Percentiles rank a stretch among this genome's conserved stretches.
Conservation (phyloP, 106 monocot species). For the Acorus calamus region DNA sequence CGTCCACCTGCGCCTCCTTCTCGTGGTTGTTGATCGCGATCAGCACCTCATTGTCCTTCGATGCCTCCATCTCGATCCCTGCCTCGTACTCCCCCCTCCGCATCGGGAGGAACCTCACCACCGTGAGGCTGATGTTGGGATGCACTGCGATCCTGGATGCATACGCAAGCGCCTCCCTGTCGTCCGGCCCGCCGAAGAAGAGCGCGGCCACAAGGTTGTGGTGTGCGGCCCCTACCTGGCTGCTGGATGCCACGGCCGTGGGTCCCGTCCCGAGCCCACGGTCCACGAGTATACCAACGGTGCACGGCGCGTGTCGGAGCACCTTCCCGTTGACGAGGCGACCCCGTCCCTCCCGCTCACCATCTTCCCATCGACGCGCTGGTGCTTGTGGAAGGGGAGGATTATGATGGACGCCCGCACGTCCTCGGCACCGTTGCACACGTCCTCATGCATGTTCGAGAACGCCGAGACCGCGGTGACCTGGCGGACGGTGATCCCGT, state of each 20-base stretch:
- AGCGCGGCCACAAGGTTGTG: conserved; percentile 13
- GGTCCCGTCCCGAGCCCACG: conserved; percentile 9
- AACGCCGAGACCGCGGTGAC: conserved; percentile 12
- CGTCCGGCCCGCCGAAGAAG: conserved; percentile 53
- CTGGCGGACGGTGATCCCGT: conserved; percentile 21
- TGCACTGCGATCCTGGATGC: conserved; percentile 19
- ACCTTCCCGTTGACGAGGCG: conserved; percentile 25
- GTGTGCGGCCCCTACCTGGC: neutral
- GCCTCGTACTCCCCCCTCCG: conserved; percentile 3
- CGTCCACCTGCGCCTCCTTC: conserved; percentile 9
- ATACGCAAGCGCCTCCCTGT: conserved; percentile 36
- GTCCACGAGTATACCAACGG: conserved; percentile 46
- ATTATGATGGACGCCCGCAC: conserved; percentile 36
- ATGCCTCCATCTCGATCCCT: conserved; percentile 9
- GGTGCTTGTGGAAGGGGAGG: conserved; percentile 56
- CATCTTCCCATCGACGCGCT: conserved; percentile 35
- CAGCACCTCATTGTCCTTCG: conserved; percentile 13
- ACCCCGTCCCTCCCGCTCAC: conserved; percentile 19
- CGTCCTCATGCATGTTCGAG: conserved; percentile 6
- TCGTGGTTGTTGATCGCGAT: conserved; percentile 10
- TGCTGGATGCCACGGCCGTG: neutral
- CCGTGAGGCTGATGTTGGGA: conserved; percentile 15
- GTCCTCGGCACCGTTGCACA: conserved; percentile 47
- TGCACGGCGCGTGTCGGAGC: conserved; percentile 35
- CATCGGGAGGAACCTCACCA: conserved; percentile 24